Evolutionary conservation across 768 basidiomycete species (phyloP).

Genomic region (Suillus weaverae): DNA sequence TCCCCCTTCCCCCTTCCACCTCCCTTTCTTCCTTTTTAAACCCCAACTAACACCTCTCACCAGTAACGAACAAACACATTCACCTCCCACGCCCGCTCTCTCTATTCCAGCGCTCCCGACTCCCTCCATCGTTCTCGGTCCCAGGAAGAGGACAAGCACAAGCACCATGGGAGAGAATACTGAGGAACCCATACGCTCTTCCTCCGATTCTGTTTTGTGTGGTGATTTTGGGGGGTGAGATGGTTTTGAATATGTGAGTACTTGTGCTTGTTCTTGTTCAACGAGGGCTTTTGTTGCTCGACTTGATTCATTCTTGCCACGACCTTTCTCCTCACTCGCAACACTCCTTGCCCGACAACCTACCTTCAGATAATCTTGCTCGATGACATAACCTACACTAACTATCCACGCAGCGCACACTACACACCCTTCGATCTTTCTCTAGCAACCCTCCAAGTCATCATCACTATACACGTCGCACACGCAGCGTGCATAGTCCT

Average conservation of each 20-base stretch:
- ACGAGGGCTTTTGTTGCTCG: neutral
- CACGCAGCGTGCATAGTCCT: constrained; percentile 83
- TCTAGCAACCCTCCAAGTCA: constrained; percentile 75
- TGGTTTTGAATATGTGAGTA: constrained; percentile 58
- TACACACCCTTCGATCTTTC: constrained; percentile 80
- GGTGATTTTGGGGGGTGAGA: constrained; percentile 53
- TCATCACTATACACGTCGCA: constrained; percentile 79
- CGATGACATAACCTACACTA: neutral
- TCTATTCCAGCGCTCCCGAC: neutral
- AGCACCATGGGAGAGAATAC: constrained; percentile 27
- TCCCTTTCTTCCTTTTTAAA: neutral
- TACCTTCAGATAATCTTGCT: neutral
- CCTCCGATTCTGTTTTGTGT: constrained; percentile 61
- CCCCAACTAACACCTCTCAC: neutral
- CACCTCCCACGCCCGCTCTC: neutral
- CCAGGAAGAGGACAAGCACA: neutral
- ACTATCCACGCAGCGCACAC: constrained; percentile 37
- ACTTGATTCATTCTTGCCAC: constrained; percentile 1
- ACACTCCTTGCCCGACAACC: neutral
- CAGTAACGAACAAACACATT: neutral
- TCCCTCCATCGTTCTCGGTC: neutral
- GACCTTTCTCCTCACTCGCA: neutral
- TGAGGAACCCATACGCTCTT: constrained; percentile 76
- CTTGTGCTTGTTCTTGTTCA: constrained; percentile 5
- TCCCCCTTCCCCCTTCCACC: neutral